Evolutionary conservation across 495 filamentous ascomycete species (phyloP), one percentile per base, ranked within the genome.

Genomic region (Aspergillus biplanus): DNA sequence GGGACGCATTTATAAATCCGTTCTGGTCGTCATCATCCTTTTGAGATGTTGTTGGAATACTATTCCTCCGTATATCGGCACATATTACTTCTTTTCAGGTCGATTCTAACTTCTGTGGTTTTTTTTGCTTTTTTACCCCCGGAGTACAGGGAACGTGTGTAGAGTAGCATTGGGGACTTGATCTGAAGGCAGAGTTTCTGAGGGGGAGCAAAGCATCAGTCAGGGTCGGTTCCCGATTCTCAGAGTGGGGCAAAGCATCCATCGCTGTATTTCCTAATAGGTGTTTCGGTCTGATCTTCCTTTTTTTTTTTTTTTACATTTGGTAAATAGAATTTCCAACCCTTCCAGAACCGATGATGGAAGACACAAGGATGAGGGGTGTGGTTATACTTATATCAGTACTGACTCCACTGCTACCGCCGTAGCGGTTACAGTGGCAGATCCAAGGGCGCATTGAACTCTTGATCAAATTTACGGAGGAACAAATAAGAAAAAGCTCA

Each of bases 221-320:
- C 61, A 63, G 61, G 61, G 61, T 63, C 61, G 47, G 61, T 63
- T 57, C 46, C 61, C 53, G 61, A 63, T 57, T 63, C 53, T 18
- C 47, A 21, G 21, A 11, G 47, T 50, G 47, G 47, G 47, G 47
- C 27, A 52, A 27, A 27, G 21, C 42, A 53, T 57, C 52, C 52
- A 44, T 53, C 61, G 46, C 48, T 49, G 32, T 27, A 33, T 63
- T 57, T 57, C 61, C 61, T 33, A 57, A 63, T 57, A n/a, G 56
- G 61, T 57, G 21, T 33, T 57, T 63, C 61, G 61, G 61, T 63
- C 61, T 63, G 60, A 52, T 56, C 60, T 7, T 56, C 21, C 21
- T 27, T 27, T 27, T 27, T 27, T 27, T 27, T 27, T 27, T 27
- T 27, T 27, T 27, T 27, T 27, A 27, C 21, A 27, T 27, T 33